Base-by-base conservation (phyloP, 768 basidiomycete species). In the Kondoa malvinella region DNA sequence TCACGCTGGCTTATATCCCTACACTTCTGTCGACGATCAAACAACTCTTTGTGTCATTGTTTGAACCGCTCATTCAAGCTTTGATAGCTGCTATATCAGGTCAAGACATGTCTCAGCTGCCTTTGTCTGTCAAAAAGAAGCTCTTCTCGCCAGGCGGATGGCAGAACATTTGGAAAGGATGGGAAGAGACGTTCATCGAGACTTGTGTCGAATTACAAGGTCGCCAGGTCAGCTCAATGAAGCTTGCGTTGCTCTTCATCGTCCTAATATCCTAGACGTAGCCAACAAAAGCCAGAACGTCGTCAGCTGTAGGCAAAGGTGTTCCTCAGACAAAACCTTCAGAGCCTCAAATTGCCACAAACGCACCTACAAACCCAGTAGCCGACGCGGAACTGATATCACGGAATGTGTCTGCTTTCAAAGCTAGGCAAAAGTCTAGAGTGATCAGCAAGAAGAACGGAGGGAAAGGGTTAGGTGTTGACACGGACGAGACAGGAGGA, bases 1-100 rank as follows among this genome's bases (percentile, higher is more conserved):
- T 99, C 21, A 92, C 94, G 69, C 82, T 99, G 40, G 86, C 91
- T 8, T 97, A 96, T 75, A 87, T 95, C 67, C 89, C 92, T 0
- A 88, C 90, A 57, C 84, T 99, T 25, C 81, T 99, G 29, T 78
- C 79, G 15, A 83, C 87, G 2, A 81, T 92, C 73, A 91, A 90
- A 74, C 79, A 84, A 0, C 81, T 94, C 58, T 99, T 97, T 75
- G 79, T 94, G 72, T 85, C 89, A 75, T 82, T 88, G 67, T 95
- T 89, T 73, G 83, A 87, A 71, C 89, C 89, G 0, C 87, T 91
- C 76, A 79, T 96, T 30, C 80, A 86, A 4, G 82, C 87, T 0
- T 88, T 97, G 72, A 85, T 92, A 56, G 85, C 87, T 4, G 70
- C 68, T 2, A 34, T 50, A 15, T n/a, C 34, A 26, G 66, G 56